These are phyloP conservation scores for Myrmaecium sp. DNA, from an alignment of 2,329 filamentous ascomycete species.

Conservation along the genomic window DNA sequence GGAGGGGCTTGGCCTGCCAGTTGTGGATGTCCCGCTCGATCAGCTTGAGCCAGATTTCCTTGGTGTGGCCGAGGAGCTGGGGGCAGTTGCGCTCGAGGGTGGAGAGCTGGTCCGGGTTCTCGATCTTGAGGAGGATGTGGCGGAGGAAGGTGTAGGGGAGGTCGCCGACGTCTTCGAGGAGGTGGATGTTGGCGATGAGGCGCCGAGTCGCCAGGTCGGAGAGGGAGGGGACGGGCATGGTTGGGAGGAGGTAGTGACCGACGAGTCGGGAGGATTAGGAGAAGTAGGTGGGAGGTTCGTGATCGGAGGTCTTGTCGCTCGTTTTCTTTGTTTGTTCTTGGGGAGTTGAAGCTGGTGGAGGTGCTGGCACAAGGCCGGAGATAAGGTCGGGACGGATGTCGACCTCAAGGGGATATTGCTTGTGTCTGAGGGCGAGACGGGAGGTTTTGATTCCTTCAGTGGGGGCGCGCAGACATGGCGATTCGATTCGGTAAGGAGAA, in stretches of 20 bases:
- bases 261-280: not conserved
- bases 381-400: too few species aligned
- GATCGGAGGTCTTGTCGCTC: too few species aligned
- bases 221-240: slow-evolving; percentile 21
- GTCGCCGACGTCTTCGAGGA: slow-evolving; percentile 52
- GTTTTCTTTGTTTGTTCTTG: too few species aligned
- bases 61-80: slow-evolving; percentile 52
- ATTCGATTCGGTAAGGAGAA: too few species aligned
- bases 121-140: slow-evolving; percentile 53
- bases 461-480: too few species aligned
- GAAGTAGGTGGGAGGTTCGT: not conserved
- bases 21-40: slow-evolving; percentile 62
- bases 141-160: slow-evolving; percentile 50
- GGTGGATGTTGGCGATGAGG: slow-evolving; percentile 23
- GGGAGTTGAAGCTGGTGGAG: too few species aligned
- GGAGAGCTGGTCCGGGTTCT: slow-evolving; percentile 54
- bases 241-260: slow-evolving; percentile 3
- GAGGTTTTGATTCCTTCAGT: too few species aligned
- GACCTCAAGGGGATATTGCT: too few species aligned
- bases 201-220: slow-evolving; percentile 22
- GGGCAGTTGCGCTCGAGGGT: slow-evolving; percentile 59
- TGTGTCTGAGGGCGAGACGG: too few species aligned
- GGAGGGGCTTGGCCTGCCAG: slow-evolving; percentile 44
- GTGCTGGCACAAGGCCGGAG: too few species aligned
- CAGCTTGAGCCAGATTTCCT: slow-evolving; percentile 61